A percentile compares a stretch with the other conserved stretches of the same genome.
Evolutionary conservation across 2,329 filamentous ascomycete species (phyloP).

Genomic region (Thelonectria blattea): DNA sequence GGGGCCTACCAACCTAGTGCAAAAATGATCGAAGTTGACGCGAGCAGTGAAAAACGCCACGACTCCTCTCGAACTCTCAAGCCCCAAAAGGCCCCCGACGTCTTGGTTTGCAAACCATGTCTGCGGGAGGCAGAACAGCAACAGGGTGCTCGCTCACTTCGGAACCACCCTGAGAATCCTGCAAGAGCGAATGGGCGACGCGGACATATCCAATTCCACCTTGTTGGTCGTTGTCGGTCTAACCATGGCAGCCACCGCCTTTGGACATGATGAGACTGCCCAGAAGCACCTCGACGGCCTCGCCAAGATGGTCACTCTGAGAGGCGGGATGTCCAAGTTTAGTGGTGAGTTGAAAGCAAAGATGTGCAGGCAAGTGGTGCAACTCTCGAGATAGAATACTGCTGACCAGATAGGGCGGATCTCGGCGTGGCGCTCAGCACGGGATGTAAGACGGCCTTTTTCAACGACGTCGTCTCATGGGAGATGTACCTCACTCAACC

Average conservation of each 20-base stretch:
- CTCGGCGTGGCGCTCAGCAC: constrained; percentile 1
- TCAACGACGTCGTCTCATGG: constrained; percentile 5
- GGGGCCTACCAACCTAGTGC: background rate
- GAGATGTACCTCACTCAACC: background rate
- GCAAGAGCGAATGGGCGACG: background rate
- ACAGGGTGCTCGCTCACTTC: constrained; percentile 4
- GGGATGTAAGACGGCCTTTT: background rate
- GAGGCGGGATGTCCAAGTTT: constrained; percentile 2
- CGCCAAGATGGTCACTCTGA: constrained; percentile 1
- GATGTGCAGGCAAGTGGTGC: constrained; percentile 1
- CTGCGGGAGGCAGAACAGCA: background rate
- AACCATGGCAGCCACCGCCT: constrained; percentile 6
- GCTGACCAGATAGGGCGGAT: background rate
- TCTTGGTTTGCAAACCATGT: background rate
- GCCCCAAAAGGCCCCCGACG: background rate
- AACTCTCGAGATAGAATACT: background rate
- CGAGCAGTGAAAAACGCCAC: background rate
- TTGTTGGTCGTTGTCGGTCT: constrained; percentile 12
- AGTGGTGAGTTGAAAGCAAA: constrained; percentile 5
- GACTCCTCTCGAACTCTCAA: background rate
- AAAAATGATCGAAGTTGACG: background rate
- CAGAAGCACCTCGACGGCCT: constrained; percentile 1
- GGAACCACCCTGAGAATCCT: constrained; percentile 1
- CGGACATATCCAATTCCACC: constrained; percentile 2
- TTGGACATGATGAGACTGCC: background rate